These are phyloP conservation scores for Drechslerella dactyloides DNA, from an alignment of 2,329 filamentous ascomycete species.

Conservation along the genomic window DNA sequence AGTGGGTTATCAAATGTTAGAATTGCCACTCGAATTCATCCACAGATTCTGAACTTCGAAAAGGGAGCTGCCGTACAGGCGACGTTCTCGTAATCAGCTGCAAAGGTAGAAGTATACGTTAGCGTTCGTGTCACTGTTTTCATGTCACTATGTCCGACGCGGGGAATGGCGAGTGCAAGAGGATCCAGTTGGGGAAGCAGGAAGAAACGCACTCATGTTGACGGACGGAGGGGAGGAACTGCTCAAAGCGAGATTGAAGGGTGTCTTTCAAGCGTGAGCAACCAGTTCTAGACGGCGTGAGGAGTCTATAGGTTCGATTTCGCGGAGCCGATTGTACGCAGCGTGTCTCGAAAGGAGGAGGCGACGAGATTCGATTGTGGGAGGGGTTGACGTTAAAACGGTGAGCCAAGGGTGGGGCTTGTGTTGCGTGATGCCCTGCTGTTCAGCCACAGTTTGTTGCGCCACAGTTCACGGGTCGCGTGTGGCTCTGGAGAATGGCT, in stretches of 20 bases:
- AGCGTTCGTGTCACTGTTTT: constrained; percentile 5
- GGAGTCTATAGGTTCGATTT: neutral
- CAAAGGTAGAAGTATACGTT: constrained; percentile 1
- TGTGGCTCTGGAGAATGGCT: constrained; percentile 34
- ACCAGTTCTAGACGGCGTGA: constrained; percentile 17
- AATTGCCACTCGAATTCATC: neutral
- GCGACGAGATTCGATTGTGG: constrained; percentile 9
- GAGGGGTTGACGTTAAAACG: constrained; percentile 26
- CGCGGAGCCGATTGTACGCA: constrained; percentile 8
- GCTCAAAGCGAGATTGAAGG: neutral
- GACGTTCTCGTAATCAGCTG: constrained; percentile 16
- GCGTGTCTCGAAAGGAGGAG: constrained; percentile 3
- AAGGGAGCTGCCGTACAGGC: constrained; percentile 12
- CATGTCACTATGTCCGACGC: no score
- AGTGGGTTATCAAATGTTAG: neutral
- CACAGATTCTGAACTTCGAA: neutral
- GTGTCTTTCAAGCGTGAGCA: neutral
- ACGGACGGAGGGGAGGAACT: constrained; percentile 13
- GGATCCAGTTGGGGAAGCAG: neutral
- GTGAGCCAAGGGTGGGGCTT: constrained; percentile 38
- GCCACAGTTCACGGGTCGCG: constrained; percentile 4
- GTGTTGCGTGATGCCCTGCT: constrained; percentile 21
- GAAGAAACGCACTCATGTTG: constrained; percentile 28
- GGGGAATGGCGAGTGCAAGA: neutral
- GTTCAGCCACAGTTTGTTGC: neutral